Conservation (phyloP, 2,329 filamentous ascomycete genomes). For the Penicillium sp. region DNA sequence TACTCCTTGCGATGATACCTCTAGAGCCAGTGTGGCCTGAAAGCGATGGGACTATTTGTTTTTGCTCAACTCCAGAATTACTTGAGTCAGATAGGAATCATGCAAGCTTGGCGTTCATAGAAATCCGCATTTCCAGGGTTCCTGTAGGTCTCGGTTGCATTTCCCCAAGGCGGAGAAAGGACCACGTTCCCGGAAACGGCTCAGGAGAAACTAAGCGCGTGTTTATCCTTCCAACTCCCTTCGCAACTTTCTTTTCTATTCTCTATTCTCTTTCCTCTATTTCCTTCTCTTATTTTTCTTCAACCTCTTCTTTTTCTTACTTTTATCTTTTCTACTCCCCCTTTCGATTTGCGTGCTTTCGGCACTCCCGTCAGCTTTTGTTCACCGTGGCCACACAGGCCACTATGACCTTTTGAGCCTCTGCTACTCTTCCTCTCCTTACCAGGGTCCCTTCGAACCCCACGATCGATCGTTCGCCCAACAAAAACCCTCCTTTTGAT, state of each 20-base stretch:
- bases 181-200: constrained; percentile 19
- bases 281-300: background rate
- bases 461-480: background rate
- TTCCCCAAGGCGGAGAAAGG: background rate
- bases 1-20: background rate
- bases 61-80: background rate
- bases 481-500: background rate
- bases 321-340: constrained; percentile 8
- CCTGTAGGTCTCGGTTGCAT: background rate
- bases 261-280: background rate
- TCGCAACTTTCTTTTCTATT: constrained; percentile 3
- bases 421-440: constrained; percentile 13
- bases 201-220: constrained; percentile 1
- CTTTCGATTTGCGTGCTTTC: constrained; percentile 2
- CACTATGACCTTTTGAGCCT: constrained; percentile 22
- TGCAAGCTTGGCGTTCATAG: background rate
- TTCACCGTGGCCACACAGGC: constrained; percentile 10
- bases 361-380: constrained; percentile 4
- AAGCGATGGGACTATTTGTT: background rate
- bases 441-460: background rate
- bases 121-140: too few relatives aligned
- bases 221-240: constrained; percentile 24
- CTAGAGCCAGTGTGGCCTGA: background rate
- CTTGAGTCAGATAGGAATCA: background rate
- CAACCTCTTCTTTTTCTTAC: constrained; percentile 9